Base-by-base conservation (phyloP, 1,284 basidiomycete genomes). In the Marasmius oreades region DNA sequence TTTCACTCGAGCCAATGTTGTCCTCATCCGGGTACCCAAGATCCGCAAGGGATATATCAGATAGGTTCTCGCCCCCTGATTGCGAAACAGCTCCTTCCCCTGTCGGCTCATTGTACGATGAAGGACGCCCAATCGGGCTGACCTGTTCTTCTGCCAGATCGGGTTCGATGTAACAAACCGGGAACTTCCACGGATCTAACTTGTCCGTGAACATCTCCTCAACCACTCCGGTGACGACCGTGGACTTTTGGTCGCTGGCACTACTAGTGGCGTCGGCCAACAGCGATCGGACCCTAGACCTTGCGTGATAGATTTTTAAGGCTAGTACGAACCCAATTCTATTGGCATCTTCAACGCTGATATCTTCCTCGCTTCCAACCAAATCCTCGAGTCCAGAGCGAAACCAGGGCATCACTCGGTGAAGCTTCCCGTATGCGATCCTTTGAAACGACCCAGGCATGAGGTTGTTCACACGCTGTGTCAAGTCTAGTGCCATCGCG, bases 311-410 rank as follows among this genome's bases (percentile, higher is more conserved):
- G 26, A 50, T 31, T 16, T 26, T 24, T 12, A 50, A 33, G 8
- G 47, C 8, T 12, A 50, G 20, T 20, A 16, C 26, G 4, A 33
- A 31, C 26, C 47, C 47, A 26, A 50, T 50, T 12, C n/a, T 8
- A 5, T 50, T 31, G 8, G 26, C 47, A 7, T 50, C 47, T 20
- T 50, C 47, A n/a, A 50, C 12, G 3, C 20, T 16, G 23, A 50
- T 50, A n/a, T 50, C 47, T 3, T 50, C 28, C 5, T 50, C 47
- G 18, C 26, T 50, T 16, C 14, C 18, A 8, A 50, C 47, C 26
- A 50, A n/a, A 24, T 50, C 47, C n/a, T 50, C 47, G 2, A 50
- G 28, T 31, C 47, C 47, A n/a, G 47, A 24, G 26, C 47, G 47
- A 20, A 50, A 50, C 47, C 47, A 50, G 4, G 26, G 20, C 10